Evolutionary conservation across 2,329 filamentous ascomycete species (phyloP).

Genomic region (Penicillium sumatraense): DNA sequence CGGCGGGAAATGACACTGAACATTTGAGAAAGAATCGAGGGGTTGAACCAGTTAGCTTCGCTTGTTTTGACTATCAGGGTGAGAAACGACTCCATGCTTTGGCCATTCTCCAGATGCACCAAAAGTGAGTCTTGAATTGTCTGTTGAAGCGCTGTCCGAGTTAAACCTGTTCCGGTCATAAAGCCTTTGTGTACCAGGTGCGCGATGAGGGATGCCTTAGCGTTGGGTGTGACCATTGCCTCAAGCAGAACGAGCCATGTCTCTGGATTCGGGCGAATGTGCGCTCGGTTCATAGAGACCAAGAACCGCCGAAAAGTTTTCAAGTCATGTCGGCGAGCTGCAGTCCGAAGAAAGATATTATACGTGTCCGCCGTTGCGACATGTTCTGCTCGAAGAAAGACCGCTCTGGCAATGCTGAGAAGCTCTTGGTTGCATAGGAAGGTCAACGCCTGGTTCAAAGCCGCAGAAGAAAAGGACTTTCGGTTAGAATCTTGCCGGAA

Average conservation of each 20-base stretch:
- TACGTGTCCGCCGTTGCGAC: conserved; percentile 46
- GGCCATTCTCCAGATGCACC: conserved; percentile 37
- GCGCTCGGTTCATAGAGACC: conserved; percentile 41
- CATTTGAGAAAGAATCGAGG: conserved; percentile 42
- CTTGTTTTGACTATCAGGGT: conserved; percentile 41
- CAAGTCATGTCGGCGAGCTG: conserved; percentile 45
- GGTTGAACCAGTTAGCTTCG: conserved; percentile 43
- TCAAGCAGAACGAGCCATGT: conserved; percentile 50
- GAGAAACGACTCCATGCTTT: conserved; percentile 43
- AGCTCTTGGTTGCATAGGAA: conserved; percentile 42
- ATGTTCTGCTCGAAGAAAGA: conserved; percentile 43
- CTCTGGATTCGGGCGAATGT: conserved; percentile 44
- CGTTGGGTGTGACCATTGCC: conserved; percentile 29
- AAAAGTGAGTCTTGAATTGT: conserved; percentile 40
- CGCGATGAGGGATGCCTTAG: conserved; percentile 35
- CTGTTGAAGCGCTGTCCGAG: conserved; percentile 32
- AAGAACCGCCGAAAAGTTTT: conserved; percentile 44
- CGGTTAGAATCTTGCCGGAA: conserved; percentile 38
- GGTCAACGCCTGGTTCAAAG: conserved; percentile 46
- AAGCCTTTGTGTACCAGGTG: conserved; percentile 39
- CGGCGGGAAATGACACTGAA: conserved; percentile 36
- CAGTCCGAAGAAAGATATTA: conserved; percentile 49
- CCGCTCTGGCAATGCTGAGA: conserved; percentile 32
- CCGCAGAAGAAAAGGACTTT: conserved; percentile 42
- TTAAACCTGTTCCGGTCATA: conserved; percentile 27